Evolutionary conservation across 2,329 filamentous ascomycete genomes (phyloP), one percentile per base, ranked within the genome.

Genomic region (Fusarium graminum): DNA sequence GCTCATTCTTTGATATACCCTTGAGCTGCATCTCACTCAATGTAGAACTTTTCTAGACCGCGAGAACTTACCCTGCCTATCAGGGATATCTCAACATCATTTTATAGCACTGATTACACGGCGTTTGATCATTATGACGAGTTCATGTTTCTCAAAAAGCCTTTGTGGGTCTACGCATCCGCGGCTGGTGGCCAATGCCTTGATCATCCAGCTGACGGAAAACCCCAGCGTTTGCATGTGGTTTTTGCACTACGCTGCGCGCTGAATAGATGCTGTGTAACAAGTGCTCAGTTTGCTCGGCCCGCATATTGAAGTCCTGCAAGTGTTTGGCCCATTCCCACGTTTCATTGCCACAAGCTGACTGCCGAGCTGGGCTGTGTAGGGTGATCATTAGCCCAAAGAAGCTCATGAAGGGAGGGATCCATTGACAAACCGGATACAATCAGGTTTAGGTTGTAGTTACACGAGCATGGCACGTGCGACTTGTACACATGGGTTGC

Each of bases 401-500:
- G 46, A 17, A 52, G 36, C 16, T 16, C 32, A 43, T 40, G 39
- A 52, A 32, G 32, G n/a, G 34, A 52, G 16, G 42, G 40, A 36
- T 38, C 46, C 40, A 41, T 64, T 44, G 52, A 55, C 53, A 49
- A 40, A 28, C 41, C 25, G 25, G 40, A 22, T 22, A 22, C 22
- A 22, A 30, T 30, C 7, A 29, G 30, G 16, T 28, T 56, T 56
- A 46, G 29, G 41, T 19, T 16, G 51, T 57, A 28, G 59, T 60
- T 67, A 65, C 64, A 68, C 67, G 51, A 53, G 44, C 52, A 54
- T 45, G 50, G 50, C 57, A 29, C 49, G 47, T 52, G 28, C 54
- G 52, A 38, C 56, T 58, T 43, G 12, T 42, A 41, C 38, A 39
- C 50, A 54, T 40, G 26, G 42, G 29, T 30, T n/a, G 17, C 40